Evolutionary conservation across 805 yeast species (phyloP).

Genomic region (Metschnikowia chrysomelidarum): DNA sequence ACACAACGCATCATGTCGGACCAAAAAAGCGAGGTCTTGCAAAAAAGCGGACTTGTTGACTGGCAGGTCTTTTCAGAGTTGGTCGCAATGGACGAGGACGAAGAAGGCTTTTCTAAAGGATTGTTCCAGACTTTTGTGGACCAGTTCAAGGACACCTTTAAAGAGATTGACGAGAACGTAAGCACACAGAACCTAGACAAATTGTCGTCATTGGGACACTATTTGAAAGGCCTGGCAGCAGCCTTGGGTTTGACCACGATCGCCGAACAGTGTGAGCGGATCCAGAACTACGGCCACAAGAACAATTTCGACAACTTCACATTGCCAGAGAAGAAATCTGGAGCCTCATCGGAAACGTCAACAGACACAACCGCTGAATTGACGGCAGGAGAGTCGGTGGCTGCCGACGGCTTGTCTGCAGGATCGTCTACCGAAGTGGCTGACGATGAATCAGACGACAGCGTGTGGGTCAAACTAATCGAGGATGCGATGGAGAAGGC

Average conservation of each 20-base stretch:
- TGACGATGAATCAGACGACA: slow-evolving; percentile 27
- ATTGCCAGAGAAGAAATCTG: slow-evolving; percentile 18
- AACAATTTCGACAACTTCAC: slow-evolving; percentile 39
- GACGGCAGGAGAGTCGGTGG: slow-evolving; percentile 19
- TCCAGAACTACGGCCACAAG: slow-evolving; percentile 81
- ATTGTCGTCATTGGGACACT: slow-evolving; percentile 82
- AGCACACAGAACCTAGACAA: slow-evolving; percentile 47
- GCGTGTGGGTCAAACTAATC: slow-evolving; percentile 44
- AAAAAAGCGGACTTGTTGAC: slow-evolving; percentile 68
- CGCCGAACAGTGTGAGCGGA: slow-evolving; percentile 85
- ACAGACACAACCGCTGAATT: slow-evolving; percentile 20
- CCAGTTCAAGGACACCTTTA: slow-evolving; percentile 81
- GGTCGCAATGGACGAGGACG: slow-evolving; percentile 94
- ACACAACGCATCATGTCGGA: slow-evolving; percentile 13
- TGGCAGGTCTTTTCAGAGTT: slow-evolving; percentile 88
- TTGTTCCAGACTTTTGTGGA: slow-evolving; percentile 82
- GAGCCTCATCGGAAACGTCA: too few relatives aligned
- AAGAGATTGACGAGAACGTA: slow-evolving; percentile 62
- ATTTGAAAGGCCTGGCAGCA: slow-evolving; percentile 92
- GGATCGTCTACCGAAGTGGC: slow-evolving; percentile 9
- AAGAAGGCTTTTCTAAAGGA: slow-evolving; percentile 80
- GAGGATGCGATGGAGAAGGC: slow-evolving; percentile 54
- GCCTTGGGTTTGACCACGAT: slow-evolving; percentile 83
- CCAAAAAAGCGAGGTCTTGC: slow-evolving; percentile 25
- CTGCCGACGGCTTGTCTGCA: slow-evolving; percentile 16